phyloP scores from a whole-genome alignment of 805 yeast species.

The Wickerhamomyces bisporus region DNA sequence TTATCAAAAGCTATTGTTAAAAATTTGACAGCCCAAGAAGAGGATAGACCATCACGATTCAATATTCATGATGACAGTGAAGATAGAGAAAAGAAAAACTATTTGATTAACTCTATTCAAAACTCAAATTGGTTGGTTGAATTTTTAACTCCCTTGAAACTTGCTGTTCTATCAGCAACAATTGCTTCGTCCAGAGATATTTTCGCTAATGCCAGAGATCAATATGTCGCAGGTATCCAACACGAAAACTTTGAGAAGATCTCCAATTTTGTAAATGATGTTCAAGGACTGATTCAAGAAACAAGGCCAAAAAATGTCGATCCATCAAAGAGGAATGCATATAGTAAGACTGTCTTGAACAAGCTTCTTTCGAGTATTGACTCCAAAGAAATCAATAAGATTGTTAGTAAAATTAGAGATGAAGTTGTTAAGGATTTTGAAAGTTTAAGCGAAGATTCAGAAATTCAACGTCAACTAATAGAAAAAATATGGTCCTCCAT shows the following conservation, averaged over 20 bases:
- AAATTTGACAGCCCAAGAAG: slow-evolving; percentile 24
- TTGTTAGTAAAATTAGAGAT: slow-evolving; percentile 49
- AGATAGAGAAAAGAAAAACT: slow-evolving; percentile 32
- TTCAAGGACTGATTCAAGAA: slow-evolving; percentile 44
- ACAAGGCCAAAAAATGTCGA: slow-evolving; percentile 27
- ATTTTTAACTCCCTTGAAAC: slow-evolving; percentile 26
- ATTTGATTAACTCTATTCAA: slow-evolving; percentile 43
- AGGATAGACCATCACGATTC: slow-evolving; percentile 12
- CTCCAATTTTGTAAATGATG: slow-evolving; percentile 57
- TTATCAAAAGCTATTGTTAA: slow-evolving; percentile 26
- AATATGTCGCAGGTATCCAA: slow-evolving; percentile 43
- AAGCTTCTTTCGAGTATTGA: slow-evolving; percentile 54
- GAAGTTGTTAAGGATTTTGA: slow-evolving; percentile 54
- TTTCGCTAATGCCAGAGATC: slow-evolving; percentile 29
- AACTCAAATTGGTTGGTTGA: slow-evolving; percentile 51
- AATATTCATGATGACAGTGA: slow-evolving; percentile 15
- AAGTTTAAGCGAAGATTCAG: slow-evolving; percentile 22
- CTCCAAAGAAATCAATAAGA: slow-evolving; percentile 48
- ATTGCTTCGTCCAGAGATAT: slow-evolving; percentile 21
- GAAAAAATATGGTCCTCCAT: slow-evolving; percentile 66
- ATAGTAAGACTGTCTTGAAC: slow-evolving; percentile 52
- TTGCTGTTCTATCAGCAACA: slow-evolving; percentile 8
- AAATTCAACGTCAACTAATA: slow-evolving; percentile 48
- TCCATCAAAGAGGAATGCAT: slow-evolving; percentile 58
- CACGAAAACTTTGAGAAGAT: slow-evolving; percentile 62